Evolutionary conservation across 1,284 basidiomycete species (phyloP), one percentile per base, ranked within the genome.

Genomic region (Leccinum fallax): DNA sequence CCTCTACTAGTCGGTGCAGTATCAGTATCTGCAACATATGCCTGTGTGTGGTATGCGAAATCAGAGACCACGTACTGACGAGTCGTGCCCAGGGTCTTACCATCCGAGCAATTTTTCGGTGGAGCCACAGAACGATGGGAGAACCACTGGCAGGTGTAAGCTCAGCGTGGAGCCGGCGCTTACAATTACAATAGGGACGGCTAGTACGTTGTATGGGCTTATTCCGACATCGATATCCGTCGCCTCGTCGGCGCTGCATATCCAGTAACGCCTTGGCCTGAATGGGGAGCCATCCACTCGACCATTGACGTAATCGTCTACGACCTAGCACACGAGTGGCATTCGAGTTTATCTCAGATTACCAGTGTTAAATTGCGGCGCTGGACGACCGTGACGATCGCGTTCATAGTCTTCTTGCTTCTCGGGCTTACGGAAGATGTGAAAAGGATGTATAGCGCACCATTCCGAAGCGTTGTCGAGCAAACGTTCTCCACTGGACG

Each of bases 1-100:
- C 80, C 80, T 1, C 24, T 74, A 10, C 43, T 78, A 1, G 32
- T 78, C 5, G 76, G 76, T 8, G 43, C 61, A 4, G 56, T 74
- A 10, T 74, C 61, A 4, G 57, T 74, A 10, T 74, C 77, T 2
- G 63, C 65, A 21, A 63, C 66, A 62, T 69, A 71, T 51, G 65
- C 63, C 26, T 67, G 68, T 69, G 13, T 21, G 69, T 63, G 8
- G 32, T 30, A 36, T n/a, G 9, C 10, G 3, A 19, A 54, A 5
- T 26, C 2, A 13, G 5, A 16, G 36, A 24, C 13, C 34, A 58
- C 3, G 40, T 26, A 30, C 46, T 63, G 11, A 71, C n/a, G 4
- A 9, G 5, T 2, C 6, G 1, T 55, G 7, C 43, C 36, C 57
- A 71, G 69, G 69, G 43, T 52, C 58, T 68, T 28, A 62, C 60